Percentiles rank a stretch among this genome's conserved stretches.
phyloP scores from a whole-genome alignment of 441 rosid genomes.

The Manihot esculenta region DNA sequence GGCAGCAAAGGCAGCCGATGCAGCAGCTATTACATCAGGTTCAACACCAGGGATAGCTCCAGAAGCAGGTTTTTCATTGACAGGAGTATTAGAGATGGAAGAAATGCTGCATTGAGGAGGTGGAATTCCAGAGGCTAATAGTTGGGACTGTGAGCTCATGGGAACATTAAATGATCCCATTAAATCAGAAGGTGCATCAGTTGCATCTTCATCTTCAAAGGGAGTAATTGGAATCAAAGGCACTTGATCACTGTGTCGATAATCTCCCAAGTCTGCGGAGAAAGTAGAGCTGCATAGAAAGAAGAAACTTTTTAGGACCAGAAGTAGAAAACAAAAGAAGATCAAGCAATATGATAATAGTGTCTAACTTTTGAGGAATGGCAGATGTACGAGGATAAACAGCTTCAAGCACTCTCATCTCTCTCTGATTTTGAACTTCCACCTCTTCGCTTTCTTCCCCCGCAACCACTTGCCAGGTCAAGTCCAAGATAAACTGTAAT shows the following conservation, averaged over 20 bases:
- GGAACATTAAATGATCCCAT: slow-evolving; percentile 32
- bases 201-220: slow-evolving; percentile 79
- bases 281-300: slow-evolving; percentile 59
- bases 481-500: slow-evolving; percentile 46
- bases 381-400: slow-evolving; percentile 57
- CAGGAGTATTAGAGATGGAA: slow-evolving; percentile 17
- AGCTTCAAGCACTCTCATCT: slow-evolving; percentile 54
- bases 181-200: slow-evolving; percentile 44
- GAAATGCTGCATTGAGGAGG: slow-evolving; percentile 29
- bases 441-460: slow-evolving; percentile 65
- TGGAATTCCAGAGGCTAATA: slow-evolving; percentile 34
- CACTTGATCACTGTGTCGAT: slow-evolving; percentile 43
- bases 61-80: slow-evolving; percentile 33
- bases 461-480: slow-evolving; percentile 48
- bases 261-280: slow-evolving; percentile 42
- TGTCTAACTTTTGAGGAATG: slow-evolving; percentile 43
- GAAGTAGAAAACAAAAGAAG: slow-evolving; percentile 5
- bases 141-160: slow-evolving; percentile 41
- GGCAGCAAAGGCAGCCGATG: slow-evolving; percentile 68
- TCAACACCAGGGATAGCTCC: slow-evolving; percentile 34
- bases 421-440: slow-evolving; percentile 47
- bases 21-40: slow-evolving; percentile 50
- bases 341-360: slow-evolving; percentile 2
- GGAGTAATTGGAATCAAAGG: slow-evolving; percentile 69
- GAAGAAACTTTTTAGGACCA: slow-evolving; percentile 30